Evolutionary conservation across 805 yeast species (phyloP).

Genomic region (Starmera pachycereana): DNA sequence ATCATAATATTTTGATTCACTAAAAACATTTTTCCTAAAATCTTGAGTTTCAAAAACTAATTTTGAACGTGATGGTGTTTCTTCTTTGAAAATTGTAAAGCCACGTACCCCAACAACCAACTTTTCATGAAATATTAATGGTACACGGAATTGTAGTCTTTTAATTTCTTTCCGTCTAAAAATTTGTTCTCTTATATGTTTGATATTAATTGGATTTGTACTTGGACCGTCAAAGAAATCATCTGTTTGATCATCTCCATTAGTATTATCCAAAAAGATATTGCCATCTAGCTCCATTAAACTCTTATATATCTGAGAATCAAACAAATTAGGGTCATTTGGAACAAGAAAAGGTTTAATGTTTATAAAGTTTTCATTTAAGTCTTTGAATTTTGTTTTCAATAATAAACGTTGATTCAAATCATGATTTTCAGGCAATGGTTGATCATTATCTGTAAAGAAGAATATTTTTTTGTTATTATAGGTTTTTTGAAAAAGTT

Average conservation of each 20-base stretch:
- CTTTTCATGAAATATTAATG: constrained; percentile 43
- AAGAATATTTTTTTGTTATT: constrained; percentile 53
- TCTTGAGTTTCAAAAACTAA: constrained; percentile 47
- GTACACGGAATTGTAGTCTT: constrained; percentile 52
- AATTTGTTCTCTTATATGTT: constrained; percentile 37
- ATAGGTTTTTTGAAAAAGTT: constrained; percentile 31
- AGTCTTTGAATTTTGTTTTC: constrained; percentile 49
- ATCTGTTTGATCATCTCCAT: constrained; percentile 6
- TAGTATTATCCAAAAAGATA: constrained; percentile 3
- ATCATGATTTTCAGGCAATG: constrained; percentile 35
- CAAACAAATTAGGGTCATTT: constrained; percentile 25
- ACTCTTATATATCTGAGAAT: constrained; percentile 41
- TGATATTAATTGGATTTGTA: constrained; percentile 31
- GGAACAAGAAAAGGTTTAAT: constrained; percentile 58
- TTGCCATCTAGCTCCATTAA: constrained; percentile 27
- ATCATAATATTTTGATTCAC: constrained; percentile 29
- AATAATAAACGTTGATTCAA: constrained; percentile 29
- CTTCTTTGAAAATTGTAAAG: constrained; percentile 48
- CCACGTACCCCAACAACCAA: constrained; percentile 64
- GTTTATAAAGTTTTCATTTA: constrained; percentile 39
- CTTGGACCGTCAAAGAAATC: constrained; percentile 27
- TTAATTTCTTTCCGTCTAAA: constrained; percentile 49
- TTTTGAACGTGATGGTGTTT: constrained; percentile 37
- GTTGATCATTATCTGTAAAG: constrained; percentile 69
- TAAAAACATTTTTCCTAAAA: constrained; percentile 39